Base-by-base conservation (phyloP, 306 rosid genomes). In the Medicago lupulina region DNA sequence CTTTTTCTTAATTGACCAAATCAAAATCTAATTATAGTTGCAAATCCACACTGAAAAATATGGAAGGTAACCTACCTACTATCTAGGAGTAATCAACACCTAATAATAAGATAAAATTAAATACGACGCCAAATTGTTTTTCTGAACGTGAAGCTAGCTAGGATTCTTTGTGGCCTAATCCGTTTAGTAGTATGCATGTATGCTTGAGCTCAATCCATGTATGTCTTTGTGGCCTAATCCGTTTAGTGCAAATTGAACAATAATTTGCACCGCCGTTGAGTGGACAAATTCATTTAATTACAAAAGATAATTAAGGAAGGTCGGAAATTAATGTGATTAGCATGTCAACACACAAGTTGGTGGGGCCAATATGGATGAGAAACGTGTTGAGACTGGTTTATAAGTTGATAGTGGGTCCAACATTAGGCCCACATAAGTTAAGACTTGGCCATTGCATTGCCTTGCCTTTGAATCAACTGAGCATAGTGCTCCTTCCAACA, bases 61-160 rank as follows among this genome's bases (percentile, higher is more conserved):
- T 82, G 80, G 80, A 68, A 73, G 57, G 28, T 67, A 58, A 41
- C 79, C 85, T 58, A 73, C 34, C 34, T 28, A 21, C 1, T 21
- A 21, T 21, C 34, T 28, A 28, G 34, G 2, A 28, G 34, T 28
- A 28, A 28, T 28, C 34, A 28, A 28, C 34, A 28, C 34, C 34
- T 28, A 2, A 28, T 28, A 28, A 28, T 28, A 28, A 28, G 34
- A 28, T 28, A 1, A 28, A 28, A 28, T 28, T 28, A 28, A 28
- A 28, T 28, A 28, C 34, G 34, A 28, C 34, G 34, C 4, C 34
- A 28, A 28, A 28, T 28, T 28, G 34, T 4, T 28, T n/a, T n/a
- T n/a, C n/a, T n/a, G n/a, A n/a, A n/a, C n/a, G n/a, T n/a, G n/a
- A n/a, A n/a, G n/a, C n/a, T n/a, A n/a, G n/a, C n/a, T n/a, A n/a